Evolutionary conservation across 2,329 filamentous ascomycete species (phyloP), one percentile per base, ranked within the genome.

Genomic region (Aureobasidium melanogenum): DNA sequence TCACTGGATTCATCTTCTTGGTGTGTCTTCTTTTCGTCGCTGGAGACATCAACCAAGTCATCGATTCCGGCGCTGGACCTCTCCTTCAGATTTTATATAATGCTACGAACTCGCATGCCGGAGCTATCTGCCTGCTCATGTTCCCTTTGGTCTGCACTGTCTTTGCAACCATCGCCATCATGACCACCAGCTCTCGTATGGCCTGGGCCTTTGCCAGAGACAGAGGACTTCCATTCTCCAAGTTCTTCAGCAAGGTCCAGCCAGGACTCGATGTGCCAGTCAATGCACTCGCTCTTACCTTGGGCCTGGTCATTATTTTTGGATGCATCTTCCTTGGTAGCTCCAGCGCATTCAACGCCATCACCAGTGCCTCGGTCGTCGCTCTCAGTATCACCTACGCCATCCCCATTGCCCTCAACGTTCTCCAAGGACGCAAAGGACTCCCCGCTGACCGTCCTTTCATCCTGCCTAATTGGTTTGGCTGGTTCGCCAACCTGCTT

Each of bases 341-440:
- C 1, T 69, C 66, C 32, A 69, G 67, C 54, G 72, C 72, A 1
- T 73, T 74, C 69, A 73, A 72, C 62, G 72, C 72, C 55, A 73
- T 74, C 50, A 67, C 69, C 48, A 69, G 69, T 34, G 72, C 72
- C 0, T 87, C 86, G 0, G 88, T 91, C 0, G 87, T 91, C 8
- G 83, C 87, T 1, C 79, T 92, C 0, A 84, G 86, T 7, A 75
- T 91, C 5, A 87, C 86, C 2, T 92, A 92, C 66, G 88, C 82
- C 6, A 88, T 92, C 41, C 89, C 88, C 0, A 83, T 89, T 50
- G 78, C 82, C 0, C 84, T 91, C 66, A 89, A 91, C 66, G 81
- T 84, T 61, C 70, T 88, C 1, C 82, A 85, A 1, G 86, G 87
- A 8, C 81, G 87, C 8, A 83, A 78, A 54, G 84, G 84, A 76